Evolutionary conservation across 129 eudicot species (phyloP).

Genomic region (Tagetes patula): DNA sequence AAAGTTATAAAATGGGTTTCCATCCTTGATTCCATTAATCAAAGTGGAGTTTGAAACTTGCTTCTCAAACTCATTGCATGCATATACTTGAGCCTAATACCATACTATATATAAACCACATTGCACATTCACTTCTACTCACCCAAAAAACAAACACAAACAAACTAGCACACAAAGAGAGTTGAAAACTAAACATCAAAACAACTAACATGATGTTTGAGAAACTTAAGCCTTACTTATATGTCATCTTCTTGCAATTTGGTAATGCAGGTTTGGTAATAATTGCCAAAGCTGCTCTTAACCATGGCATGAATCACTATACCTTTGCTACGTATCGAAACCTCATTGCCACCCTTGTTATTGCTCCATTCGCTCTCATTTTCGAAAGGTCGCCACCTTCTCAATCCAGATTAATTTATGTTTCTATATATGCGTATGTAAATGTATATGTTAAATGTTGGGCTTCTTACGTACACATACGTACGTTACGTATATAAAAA

Average conservation of each 20-base stretch:
- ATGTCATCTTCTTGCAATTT: conserved; percentile 56
- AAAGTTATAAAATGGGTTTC: conserved; percentile 44
- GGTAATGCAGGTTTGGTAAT: conserved; percentile 71
- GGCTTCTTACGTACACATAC: too few species aligned
- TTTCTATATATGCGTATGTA: background rate
- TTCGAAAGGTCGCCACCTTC: conserved; percentile 60
- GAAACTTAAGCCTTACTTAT: conserved; percentile 52
- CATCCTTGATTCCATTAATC: conserved; percentile 43
- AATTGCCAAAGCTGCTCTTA: conserved; percentile 69
- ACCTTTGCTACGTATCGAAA: conserved; percentile 72
- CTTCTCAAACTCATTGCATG: conserved; percentile 26
- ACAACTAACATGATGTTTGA: conserved; percentile 28
- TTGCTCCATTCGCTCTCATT: conserved; percentile 69
- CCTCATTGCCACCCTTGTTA: conserved; percentile 62
- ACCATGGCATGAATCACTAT: conserved; percentile 77
- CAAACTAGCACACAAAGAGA: background rate
- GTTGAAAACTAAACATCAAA: background rate
- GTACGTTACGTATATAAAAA: too few species aligned
- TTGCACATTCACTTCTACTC: conserved; percentile 18
- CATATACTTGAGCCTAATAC: conserved; percentile 15
- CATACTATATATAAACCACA: conserved; percentile 35
- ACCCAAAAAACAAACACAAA: conserved; percentile 18
- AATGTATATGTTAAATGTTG: too few species aligned
- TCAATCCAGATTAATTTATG: background rate
- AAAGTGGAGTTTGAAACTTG: conserved; percentile 34